These are phyloP conservation scores for Lichtheimia ornata DNA, from an alignment of 371 early-diverging fungal species.

Conservation along the genomic window DNA sequence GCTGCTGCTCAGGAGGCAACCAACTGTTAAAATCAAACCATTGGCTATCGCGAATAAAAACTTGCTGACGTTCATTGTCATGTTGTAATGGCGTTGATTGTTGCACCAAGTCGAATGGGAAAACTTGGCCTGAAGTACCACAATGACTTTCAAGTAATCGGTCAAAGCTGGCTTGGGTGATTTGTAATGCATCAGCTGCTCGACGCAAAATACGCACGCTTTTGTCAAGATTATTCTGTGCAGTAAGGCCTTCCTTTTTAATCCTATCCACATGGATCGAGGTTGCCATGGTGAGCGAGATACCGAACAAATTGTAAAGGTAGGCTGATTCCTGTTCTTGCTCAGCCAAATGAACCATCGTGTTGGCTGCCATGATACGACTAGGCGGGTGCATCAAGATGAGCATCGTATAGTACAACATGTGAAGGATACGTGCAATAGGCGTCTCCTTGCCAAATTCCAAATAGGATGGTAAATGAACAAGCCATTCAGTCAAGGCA, in stretches of 20 bases:
- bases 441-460: slow-evolving; percentile 22
- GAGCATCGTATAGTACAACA: slow-evolving; percentile 35
- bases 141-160: too few species aligned
- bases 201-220: not conserved
- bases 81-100: not conserved
- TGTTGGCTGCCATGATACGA: slow-evolving; percentile 33
- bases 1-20: slow-evolving; percentile 15
- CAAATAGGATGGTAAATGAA: slow-evolving; percentile 36
- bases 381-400: not conserved
- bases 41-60: too few species aligned
- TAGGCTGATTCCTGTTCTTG: slow-evolving; percentile 26
- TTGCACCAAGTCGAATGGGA: too few species aligned
- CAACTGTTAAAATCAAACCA: slow-evolving; percentile 14
- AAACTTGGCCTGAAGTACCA: too few species aligned
- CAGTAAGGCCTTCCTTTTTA: not conserved
- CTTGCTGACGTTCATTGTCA: too few species aligned
- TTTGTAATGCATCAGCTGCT: too few species aligned
- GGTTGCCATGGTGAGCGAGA: slow-evolving; percentile 11
- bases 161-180: too few species aligned
- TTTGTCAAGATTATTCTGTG: not conserved
- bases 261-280: slow-evolving; percentile 8
- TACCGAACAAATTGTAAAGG: slow-evolving; percentile 27
- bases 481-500: slow-evolving; percentile 35
- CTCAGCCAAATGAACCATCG: slow-evolving; percentile 42
- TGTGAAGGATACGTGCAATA: slow-evolving; percentile 32